Percentiles rank a stretch among this genome's conserved stretches.
These are phyloP conservation scores for Mucor saturninus DNA, from an alignment of 371 early-diverging fungal genomes.

Conservation along the genomic window DNA sequence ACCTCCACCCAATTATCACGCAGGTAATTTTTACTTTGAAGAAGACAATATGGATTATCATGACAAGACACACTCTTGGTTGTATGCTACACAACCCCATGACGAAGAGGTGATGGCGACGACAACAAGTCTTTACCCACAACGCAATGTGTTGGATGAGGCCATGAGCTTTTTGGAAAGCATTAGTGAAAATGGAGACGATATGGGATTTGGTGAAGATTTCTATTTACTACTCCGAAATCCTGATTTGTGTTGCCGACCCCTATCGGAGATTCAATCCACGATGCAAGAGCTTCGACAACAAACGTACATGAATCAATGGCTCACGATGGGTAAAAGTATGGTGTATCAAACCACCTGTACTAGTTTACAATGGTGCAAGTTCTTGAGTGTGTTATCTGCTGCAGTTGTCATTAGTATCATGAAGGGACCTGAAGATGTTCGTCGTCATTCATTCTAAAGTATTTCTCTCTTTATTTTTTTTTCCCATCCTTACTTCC, in stretches of 20 bases:
- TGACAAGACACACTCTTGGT: constrained; percentile 16
- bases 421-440: constrained; percentile 63
- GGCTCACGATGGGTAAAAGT: constrained; percentile 17
- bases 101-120: background rate
- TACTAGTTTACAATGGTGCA: constrained; percentile 60
- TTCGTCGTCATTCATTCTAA: constrained; percentile 7
- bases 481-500: constrained; percentile 1
- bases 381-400: constrained; percentile 58
- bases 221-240: constrained; percentile 28
- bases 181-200: constrained; percentile 20
- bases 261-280: constrained; percentile 30
- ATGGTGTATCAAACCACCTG: constrained; percentile 19
- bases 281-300: constrained; percentile 35
- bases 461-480: background rate
- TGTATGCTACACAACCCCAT: constrained; percentile 3
- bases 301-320: constrained; percentile 10
- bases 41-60: background rate
- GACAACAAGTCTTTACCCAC: constrained; percentile 2
- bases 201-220: constrained; percentile 31
- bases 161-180: constrained; percentile 38
- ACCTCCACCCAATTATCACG: constrained; percentile 6
- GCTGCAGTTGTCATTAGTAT: constrained; percentile 61
- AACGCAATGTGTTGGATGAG: constrained; percentile 41
- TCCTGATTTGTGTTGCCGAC: constrained; percentile 30
- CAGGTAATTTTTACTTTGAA: background rate